These are phyloP conservation scores for Penicillium angulare DNA, from an alignment of 495 filamentous ascomycete genomes.

Conservation along the genomic window DNA sequence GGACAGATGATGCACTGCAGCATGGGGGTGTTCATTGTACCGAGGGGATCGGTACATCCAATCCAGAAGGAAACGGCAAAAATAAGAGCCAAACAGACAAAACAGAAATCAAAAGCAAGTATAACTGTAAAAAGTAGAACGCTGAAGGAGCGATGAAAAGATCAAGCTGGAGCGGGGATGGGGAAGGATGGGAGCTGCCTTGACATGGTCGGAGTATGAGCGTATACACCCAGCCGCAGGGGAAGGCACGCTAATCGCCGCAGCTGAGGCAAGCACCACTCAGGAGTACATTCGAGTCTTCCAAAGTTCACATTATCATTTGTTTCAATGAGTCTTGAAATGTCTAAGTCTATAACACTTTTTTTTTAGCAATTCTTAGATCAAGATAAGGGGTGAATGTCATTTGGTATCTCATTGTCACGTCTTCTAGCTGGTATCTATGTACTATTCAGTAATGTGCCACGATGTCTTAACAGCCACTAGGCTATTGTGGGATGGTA, in stretches of 20 bases:
- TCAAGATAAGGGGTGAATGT: too few relatives aligned
- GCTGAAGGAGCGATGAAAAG: constrained; percentile 18
- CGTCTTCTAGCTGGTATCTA: constrained; percentile 7
- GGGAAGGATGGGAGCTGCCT: neutral
- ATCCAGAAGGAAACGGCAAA: constrained; percentile 30
- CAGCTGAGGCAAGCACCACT: neutral
- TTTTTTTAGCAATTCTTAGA: neutral
- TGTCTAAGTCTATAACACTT: too few relatives aligned
- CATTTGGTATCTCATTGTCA: neutral
- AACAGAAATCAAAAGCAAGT: constrained; percentile 4
- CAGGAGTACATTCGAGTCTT: too few relatives aligned
- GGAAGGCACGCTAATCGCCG: neutral
- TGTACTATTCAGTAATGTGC: constrained; percentile 25
- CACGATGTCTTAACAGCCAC: constrained; percentile 43
- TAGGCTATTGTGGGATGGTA: constrained; percentile 41
- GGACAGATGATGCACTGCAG: constrained; percentile 79
- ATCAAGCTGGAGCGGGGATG: neutral
- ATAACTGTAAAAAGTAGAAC: neutral
- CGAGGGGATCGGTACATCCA: constrained; percentile 3
- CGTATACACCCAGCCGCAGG: too few relatives aligned
- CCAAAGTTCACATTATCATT: too few relatives aligned
- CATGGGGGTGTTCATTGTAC: constrained; percentile 52
- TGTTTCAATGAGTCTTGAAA: too few relatives aligned
- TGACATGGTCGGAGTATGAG: neutral
- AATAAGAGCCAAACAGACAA: constrained; percentile 9